A percentile compares a stretch with the other conserved stretches of the same genome.
These are phyloP conservation scores for Cercospora brassicicola DNA, from an alignment of 2,329 filamentous ascomycete species.

Conservation along the genomic window DNA sequence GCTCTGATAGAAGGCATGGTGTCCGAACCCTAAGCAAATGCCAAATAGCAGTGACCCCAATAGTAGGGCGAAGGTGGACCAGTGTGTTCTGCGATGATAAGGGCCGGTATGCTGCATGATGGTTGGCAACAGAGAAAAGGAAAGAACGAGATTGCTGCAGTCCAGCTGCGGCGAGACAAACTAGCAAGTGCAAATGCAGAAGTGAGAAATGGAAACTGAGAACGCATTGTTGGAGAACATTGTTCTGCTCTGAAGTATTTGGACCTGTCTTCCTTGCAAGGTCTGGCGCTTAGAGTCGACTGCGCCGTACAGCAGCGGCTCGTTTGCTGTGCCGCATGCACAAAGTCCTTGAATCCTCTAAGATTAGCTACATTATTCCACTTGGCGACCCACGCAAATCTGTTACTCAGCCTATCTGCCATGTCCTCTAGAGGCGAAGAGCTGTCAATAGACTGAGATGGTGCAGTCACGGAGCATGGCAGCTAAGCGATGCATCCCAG, in stretches of 20 bases:
- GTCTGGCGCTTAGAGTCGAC: not conserved
- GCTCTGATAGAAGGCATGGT: not conserved
- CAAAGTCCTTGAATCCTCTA: not conserved
- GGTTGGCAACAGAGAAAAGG: not conserved
- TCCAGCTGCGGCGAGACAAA: not conserved
- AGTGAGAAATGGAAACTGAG: not conserved
- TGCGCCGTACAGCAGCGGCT: not conserved
- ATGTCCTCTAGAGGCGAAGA: not conserved
- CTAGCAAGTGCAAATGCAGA: not conserved
- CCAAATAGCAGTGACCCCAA: not conserved
- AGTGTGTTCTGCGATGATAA: not conserved
- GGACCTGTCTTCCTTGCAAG: not conserved
- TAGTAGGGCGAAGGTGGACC: not conserved
- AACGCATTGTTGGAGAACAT: not conserved
- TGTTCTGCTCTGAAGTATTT: not conserved
- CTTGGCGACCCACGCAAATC: not conserved
- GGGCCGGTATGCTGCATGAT: not conserved
- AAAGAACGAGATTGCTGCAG: not conserved
- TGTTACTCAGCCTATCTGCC: not conserved
- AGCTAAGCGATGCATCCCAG: not conserved
- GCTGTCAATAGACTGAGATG: not conserved
- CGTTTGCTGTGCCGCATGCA: not conserved
- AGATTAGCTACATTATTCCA: not conserved
- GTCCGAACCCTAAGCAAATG: not conserved
- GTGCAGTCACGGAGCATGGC: not conserved